These are phyloP conservation scores for Ceratocystis cacaofunesta DNA, from an alignment of 2,329 filamentous ascomycete genomes.

Conservation along the genomic window DNA sequence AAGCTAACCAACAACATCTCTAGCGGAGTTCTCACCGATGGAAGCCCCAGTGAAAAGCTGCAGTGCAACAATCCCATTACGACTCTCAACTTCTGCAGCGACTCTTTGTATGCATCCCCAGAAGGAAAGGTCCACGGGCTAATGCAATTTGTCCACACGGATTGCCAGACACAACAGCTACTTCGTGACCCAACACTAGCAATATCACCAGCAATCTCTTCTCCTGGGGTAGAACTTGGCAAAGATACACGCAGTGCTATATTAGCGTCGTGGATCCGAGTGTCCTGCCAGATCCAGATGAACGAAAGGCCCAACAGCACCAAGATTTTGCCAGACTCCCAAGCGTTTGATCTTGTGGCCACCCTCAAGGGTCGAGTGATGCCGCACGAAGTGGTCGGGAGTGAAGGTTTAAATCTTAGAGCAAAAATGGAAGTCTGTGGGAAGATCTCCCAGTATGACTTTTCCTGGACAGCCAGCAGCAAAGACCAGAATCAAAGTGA, in stretches of 20 bases:
- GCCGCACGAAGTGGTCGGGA: conserved; percentile 6
- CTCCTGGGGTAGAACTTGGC: conserved; percentile 12
- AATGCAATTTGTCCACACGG: conserved; percentile 8
- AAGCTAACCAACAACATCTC: neutral
- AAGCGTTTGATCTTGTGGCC: conserved; percentile 8
- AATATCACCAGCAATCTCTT: neutral
- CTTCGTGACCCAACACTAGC: neutral
- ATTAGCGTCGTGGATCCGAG: conserved; percentile 11
- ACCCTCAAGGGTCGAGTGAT: conserved; percentile 8
- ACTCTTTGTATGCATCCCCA: conserved; percentile 6
- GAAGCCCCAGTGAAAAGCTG: neutral
- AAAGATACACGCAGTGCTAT: conserved; percentile 11
- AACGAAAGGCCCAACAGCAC: neutral
- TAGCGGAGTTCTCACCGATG: conserved; percentile 9
- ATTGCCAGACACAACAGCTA: conserved; percentile 11
- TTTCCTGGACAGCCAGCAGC: conserved; percentile 5
- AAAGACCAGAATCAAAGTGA: neutral
- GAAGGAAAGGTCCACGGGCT: conserved; percentile 7
- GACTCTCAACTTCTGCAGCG: conserved; percentile 8
- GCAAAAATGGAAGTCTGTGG: conserved; percentile 14
- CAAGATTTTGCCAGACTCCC: neutral
- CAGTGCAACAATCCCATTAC: conserved; percentile 1
- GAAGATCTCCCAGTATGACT: conserved; percentile 11
- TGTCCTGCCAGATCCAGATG: conserved; percentile 8
- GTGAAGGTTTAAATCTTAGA: conserved; percentile 9